Conservation (phyloP, 495 filamentous ascomycete genomes). For the Clavariopsis aquatica region DNA sequence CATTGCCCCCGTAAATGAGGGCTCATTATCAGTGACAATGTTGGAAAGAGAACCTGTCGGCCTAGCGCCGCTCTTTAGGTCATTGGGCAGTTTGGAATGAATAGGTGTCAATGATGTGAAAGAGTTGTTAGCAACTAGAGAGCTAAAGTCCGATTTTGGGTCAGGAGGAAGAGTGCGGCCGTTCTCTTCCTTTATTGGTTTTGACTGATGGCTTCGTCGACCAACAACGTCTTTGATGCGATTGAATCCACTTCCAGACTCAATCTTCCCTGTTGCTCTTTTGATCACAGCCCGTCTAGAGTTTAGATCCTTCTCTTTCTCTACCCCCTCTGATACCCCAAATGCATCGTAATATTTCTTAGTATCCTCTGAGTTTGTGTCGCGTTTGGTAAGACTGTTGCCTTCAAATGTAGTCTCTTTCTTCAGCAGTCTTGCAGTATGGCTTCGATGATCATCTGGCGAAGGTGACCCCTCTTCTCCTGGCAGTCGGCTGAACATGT, state of each 20-base stretch:
- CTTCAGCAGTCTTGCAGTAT: conserved; percentile 41
- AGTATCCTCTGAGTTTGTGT: conserved; percentile 41
- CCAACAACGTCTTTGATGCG: conserved; percentile 85
- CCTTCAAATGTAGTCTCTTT: conserved; percentile 52
- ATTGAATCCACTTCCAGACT: conserved; percentile 79
- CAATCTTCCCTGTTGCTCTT: conserved; percentile 76
- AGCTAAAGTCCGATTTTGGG: conserved; percentile 10
- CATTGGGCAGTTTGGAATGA: background rate
- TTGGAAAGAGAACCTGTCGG: background rate
- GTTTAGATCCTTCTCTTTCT: conserved; percentile 58
- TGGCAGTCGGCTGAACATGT: conserved; percentile 48
- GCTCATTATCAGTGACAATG: conserved; percentile 8
- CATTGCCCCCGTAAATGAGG: conserved; percentile 28
- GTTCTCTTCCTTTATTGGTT: conserved; percentile 56
- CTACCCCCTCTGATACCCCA: conserved; percentile 48
- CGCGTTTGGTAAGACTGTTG: conserved; percentile 49
- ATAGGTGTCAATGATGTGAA: background rate
- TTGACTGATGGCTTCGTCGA: conserved; percentile 56
- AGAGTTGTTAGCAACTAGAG: background rate
- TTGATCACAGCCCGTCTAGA: conserved; percentile 71
- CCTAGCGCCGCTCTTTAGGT: background rate
- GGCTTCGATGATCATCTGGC: conserved; percentile 39
- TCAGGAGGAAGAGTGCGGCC: conserved; percentile 28
- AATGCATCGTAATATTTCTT: conserved; percentile 13
- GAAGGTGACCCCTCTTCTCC: conserved; percentile 63